Conservation (phyloP, 495 filamentous ascomycete species). For the Hypoxylon perforatum region DNA sequence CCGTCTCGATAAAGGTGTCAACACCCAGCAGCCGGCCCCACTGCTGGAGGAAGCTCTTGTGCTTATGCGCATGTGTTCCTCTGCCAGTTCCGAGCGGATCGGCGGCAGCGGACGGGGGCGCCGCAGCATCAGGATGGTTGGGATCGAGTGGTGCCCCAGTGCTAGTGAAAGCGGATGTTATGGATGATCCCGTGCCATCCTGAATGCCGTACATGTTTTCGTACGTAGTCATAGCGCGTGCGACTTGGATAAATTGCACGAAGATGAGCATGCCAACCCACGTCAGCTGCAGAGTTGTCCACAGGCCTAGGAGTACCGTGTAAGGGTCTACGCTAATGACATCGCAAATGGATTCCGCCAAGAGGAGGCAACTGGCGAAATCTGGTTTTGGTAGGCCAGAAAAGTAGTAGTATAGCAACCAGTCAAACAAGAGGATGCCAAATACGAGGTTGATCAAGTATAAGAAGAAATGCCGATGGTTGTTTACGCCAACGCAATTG, state of each 20-base stretch:
- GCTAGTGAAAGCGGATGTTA: conserved; percentile 82
- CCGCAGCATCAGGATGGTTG: conserved; percentile 47
- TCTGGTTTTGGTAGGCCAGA: conserved; percentile 40
- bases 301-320: conserved; percentile 79
- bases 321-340: conserved; percentile 83
- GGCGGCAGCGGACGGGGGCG: conserved; percentile 52
- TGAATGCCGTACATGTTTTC: conserved; percentile 88
- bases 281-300: conserved; percentile 82
- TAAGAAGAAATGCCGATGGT: conserved; percentile 92
- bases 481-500: conserved; percentile 94
- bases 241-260: conserved; percentile 91
- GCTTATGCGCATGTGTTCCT: conserved; percentile 58
- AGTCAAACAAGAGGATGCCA: conserved; percentile 74
- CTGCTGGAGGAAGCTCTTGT: conserved; percentile 74
- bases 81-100: conserved; percentile 56
- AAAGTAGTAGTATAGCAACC: conserved; percentile 58
- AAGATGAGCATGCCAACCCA: conserved; percentile 97
- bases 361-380: conserved; percentile 73
- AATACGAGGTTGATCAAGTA: conserved; percentile 82
- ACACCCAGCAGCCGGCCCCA: conserved; percentile 88
- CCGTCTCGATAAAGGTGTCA: conserved; percentile 89
- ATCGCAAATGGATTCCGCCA: conserved; percentile 77
- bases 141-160: conserved; percentile 76
- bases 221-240: conserved; percentile 91
- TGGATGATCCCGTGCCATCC: conserved; percentile 65